These are phyloP conservation scores for Trichoderma gamsii DNA, from an alignment of 495 filamentous ascomycete genomes.

Conservation along the genomic window DNA sequence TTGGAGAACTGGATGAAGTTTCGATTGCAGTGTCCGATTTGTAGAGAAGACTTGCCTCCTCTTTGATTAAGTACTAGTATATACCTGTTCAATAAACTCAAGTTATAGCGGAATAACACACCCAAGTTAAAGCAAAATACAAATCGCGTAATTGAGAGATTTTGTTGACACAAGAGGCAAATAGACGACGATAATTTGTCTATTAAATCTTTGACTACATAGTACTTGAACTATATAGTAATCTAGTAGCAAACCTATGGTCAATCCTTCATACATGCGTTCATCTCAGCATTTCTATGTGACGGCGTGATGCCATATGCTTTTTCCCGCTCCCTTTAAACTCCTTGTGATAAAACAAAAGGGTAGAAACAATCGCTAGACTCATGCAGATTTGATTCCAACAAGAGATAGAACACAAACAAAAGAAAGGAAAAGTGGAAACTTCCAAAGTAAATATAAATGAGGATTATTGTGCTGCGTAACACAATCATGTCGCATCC, in stretches of 20 bases:
- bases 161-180: too few species aligned
- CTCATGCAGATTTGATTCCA: background rate
- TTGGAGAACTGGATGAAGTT: constrained; percentile 96
- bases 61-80: constrained; percentile 50
- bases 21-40: constrained; percentile 90
- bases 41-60: constrained; percentile 80
- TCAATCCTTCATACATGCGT: too few species aligned
- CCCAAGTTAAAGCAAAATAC: too few species aligned
- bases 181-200: too few species aligned
- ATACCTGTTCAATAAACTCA: background rate
- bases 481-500: too few species aligned
- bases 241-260: too few species aligned
- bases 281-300: too few species aligned
- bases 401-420: background rate
- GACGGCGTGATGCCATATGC: background rate
- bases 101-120: background rate
- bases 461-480: too few species aligned
- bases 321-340: background rate
- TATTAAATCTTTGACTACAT: too few species aligned
- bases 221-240: too few species aligned
- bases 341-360: background rate
- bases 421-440: background rate
- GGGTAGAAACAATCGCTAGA: background rate
- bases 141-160: too few species aligned
- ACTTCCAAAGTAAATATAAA: too few species aligned